Evolutionary conservation across 2,329 filamentous ascomycete genomes (phyloP).

Genomic region (Neospermospora avenae): DNA sequence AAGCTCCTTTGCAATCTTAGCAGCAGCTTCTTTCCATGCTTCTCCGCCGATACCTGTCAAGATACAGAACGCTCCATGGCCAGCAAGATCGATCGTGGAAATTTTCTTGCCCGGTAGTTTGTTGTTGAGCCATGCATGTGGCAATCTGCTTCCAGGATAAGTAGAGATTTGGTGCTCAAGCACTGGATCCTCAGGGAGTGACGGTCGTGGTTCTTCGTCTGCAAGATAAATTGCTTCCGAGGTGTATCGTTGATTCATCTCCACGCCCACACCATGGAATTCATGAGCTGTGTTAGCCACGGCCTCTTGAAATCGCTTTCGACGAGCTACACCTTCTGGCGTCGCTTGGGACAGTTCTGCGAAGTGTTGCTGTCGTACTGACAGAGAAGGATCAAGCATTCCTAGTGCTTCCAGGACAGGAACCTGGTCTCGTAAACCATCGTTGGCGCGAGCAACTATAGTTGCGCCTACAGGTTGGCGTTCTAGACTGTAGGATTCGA

Average conservation of each 20-base stretch:
- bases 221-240: constrained; percentile 43
- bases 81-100: constrained; percentile 59
- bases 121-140: constrained; percentile 61
- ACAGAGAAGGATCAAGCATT: constrained; percentile 38
- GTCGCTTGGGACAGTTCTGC: constrained; percentile 41
- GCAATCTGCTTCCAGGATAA: constrained; percentile 56
- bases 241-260: constrained; percentile 57
- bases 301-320: constrained; percentile 40
- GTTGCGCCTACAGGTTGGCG: constrained; percentile 47
- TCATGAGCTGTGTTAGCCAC: constrained; percentile 45
- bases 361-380: constrained; percentile 40
- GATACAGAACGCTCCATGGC: constrained; percentile 49
- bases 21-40: constrained; percentile 50
- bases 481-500: constrained; percentile 45
- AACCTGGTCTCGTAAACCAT: constrained; percentile 51
- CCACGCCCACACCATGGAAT: constrained; percentile 54
- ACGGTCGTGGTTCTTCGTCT: constrained; percentile 39
- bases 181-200: constrained; percentile 39
- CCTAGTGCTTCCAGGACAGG: constrained; percentile 46
- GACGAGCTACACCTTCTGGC: constrained; percentile 38
- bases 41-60: constrained; percentile 55
- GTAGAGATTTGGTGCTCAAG: constrained; percentile 47
- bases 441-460: constrained; percentile 53
- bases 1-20: constrained; percentile 37
- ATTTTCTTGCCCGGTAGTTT: constrained; percentile 42